These are phyloP conservation scores for Russula abietina DNA, from an alignment of 768 basidiomycete species.

Conservation along the genomic window DNA sequence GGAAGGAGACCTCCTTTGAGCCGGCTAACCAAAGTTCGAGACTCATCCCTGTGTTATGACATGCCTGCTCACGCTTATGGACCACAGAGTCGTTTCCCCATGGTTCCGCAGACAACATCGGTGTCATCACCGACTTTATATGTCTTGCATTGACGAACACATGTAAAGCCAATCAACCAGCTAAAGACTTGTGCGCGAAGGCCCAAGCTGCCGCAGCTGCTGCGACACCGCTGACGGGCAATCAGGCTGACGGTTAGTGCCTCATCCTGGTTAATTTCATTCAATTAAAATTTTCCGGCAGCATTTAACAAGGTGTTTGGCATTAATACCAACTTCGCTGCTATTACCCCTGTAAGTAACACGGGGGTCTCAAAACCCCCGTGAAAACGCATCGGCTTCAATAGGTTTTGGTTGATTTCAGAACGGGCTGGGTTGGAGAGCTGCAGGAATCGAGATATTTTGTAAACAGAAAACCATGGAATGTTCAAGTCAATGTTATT, in stretches of 20 bases:
- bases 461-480: no score
- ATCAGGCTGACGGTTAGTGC: conserved; percentile 43
- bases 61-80: not conserved
- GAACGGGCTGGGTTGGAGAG: no score
- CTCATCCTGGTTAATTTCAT: not conserved
- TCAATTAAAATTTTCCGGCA: not conserved
- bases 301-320: conserved; percentile 57
- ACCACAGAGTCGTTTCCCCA: conserved; percentile 13
- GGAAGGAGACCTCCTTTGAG: conserved; percentile 51
- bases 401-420: no score
- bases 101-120: conserved; percentile 26
- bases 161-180: conserved; percentile 44
- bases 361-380: conserved; percentile 32
- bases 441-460: no score
- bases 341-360: conserved; percentile 40
- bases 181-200: conserved; percentile 38
- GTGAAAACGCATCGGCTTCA: no score
- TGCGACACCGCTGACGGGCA: conserved; percentile 35
- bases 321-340: conserved; percentile 46
- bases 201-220: conserved; percentile 41
- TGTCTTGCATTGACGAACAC: conserved; percentile 46
- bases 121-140: conserved; percentile 49
- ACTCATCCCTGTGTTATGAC: not conserved
- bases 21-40: conserved; percentile 36
- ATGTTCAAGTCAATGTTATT: no score